These are phyloP conservation scores for Sporothrix dimorphospora DNA, from an alignment of 2,329 filamentous ascomycete species.

Conservation along the genomic window DNA sequence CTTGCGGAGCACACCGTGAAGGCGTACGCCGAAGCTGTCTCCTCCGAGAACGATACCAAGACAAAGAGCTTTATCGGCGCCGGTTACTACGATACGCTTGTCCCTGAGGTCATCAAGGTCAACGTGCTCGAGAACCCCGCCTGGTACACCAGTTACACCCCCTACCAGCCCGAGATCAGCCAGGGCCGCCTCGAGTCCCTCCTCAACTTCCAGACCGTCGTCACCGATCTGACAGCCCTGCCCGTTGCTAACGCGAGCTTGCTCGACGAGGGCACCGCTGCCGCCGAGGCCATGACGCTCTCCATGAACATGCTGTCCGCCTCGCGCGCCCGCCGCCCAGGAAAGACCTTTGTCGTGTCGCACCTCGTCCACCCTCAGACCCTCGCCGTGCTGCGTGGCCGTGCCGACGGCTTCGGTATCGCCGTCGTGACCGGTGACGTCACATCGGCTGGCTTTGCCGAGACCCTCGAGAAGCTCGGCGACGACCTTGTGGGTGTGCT, in stretches of 20 bases:
- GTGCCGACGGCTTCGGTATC: slow-evolving; percentile 90
- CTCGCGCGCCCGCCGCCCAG: slow-evolving; percentile 71
- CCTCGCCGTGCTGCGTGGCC: slow-evolving; percentile 77
- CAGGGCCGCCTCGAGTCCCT: slow-evolving; percentile 91
- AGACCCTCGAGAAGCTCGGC: slow-evolving; percentile 72
- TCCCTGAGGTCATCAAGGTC: slow-evolving; percentile 87
- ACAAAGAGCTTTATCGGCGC: slow-evolving; percentile 76
- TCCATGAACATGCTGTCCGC: slow-evolving; percentile 75
- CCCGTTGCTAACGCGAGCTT: slow-evolving; percentile 89
- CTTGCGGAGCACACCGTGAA: slow-evolving; percentile 65
- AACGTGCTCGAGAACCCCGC: slow-evolving; percentile 91
- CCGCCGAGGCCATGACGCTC: slow-evolving; percentile 94
- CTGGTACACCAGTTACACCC: slow-evolving; percentile 98
- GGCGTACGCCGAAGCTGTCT: slow-evolving; percentile 43
- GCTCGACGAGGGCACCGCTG: slow-evolving; percentile 88
- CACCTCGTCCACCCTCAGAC: slow-evolving; percentile 84
- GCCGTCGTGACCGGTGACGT: slow-evolving; percentile 75
- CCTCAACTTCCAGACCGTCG: slow-evolving; percentile 93
- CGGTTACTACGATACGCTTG: slow-evolving; percentile 86
- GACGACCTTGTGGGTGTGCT: slow-evolving; percentile 85
- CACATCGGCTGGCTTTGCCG: slow-evolving; percentile 61
- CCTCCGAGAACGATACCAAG: slow-evolving; percentile 45
- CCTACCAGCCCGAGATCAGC: slow-evolving; percentile 96
- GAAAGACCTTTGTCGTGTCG: slow-evolving; percentile 84
- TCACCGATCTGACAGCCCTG: slow-evolving; percentile 83